Base-by-base conservation (phyloP, 495 filamentous ascomycete genomes). In the Penicillium lividum region DNA sequence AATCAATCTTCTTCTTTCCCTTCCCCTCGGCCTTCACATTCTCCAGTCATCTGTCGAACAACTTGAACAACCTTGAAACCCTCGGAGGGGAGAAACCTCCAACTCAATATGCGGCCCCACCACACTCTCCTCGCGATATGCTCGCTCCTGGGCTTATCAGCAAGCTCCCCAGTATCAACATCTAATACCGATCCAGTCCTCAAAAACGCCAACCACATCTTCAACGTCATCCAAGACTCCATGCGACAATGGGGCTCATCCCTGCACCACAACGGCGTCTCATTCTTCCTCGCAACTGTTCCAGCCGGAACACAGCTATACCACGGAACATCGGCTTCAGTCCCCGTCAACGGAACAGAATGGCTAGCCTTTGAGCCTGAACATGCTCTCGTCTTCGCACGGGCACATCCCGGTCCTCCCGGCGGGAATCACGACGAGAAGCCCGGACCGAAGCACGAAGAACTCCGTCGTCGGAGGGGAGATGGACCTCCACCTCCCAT, bases 301-400 rank as follows among this genome's bases (percentile, higher is more conserved):
- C 84, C 87, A 0, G 73, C 68, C 3, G 83, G 82, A 13, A 84
- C 83, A 0, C 73, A 80, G n/a, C 67, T 90, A 3, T 86, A 89
- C 64, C 87, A 90, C 63, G 87, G 87, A 11, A 80, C 76, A 6
- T 53, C 59, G 11, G 64, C 34, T 3, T 48, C 63, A 0, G 66
- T 71, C 9, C 69, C 76, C 0, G 74, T 86, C 0, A 72, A 70
- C 6, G 80, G 77, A 0, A 79, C 77, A 1, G 86, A 90, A 60
- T 90, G 87, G 86, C 74, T 90, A 0, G 86, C 87, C 0, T 89
- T 89, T 60, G 87, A 89, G 62, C 82, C 86, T 10, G 86, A 89
- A 58, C 86, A 89, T 70, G 82, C 85, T 0, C 70, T 87, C 66
- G 63, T 75, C 6, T 90, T 89, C 65, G 53, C 73, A 15, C 63